Evolutionary conservation across 352 stramenopile species (phyloP), one percentile per base, ranked within the genome.

Genomic region (Phytophthora kernoviae): DNA sequence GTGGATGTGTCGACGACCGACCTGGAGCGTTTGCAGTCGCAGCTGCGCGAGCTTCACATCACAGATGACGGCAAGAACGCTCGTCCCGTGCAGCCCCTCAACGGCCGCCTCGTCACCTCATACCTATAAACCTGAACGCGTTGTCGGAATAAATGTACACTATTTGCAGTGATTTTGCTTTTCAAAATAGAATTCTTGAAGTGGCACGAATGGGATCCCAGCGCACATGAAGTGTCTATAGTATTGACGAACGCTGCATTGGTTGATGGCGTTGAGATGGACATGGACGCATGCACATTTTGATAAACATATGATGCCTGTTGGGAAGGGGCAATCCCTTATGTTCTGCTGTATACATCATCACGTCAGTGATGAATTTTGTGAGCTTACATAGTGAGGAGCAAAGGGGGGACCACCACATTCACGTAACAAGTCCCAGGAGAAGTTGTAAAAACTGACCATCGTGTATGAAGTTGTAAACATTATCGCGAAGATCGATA

Each of bases 1-100:
- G 55, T 79, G 34, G 20, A 63, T 39, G 68, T 79, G 56, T 63
- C 62, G 18, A n/a, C 15, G 2, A 11, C 10, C n/a, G 67, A 77
- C 46, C 66, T 71, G 32, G 33, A 68, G 26, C 55, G 54, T 11
- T 53, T 79, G 18, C 34, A 43, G 15, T 47, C 70, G 33, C 59
- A 69, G 30, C 70, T 73, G 62, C 15, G 42, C 18, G 59, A 69
- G 37, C 48, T 57, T 22, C 21, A 42, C 37, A 55, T 57, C 43
- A 58, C 54, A 18, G 48, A 75, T 41, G n/a, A 59, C 11, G 66
- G 66, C 26, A 54, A 64, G 34, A 67, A 61, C 33, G 61, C 59
- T 30, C 65, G 65, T 15, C 65, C 65, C 12, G 45, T 57, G 20
- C 65, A 70, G 55, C 40, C 65, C 18, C 51, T 75, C 47, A 66